Evolutionary conservation across 768 basidiomycete species (phyloP), one percentile per base, ranked within the genome.

Genomic region (Hemileccinum rubropunctum): DNA sequence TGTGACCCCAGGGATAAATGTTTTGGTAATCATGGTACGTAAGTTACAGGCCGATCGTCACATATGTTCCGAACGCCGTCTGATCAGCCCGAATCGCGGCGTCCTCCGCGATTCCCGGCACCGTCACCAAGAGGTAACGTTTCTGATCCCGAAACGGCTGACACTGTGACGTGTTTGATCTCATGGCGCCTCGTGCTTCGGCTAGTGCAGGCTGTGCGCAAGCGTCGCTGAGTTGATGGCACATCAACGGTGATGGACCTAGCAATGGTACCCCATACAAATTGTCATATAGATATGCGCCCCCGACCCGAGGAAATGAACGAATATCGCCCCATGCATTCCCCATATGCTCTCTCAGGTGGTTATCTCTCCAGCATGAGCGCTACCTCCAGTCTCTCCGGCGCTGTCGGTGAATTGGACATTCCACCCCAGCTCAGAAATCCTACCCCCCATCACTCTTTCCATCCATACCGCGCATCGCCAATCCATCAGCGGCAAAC

Each of bases 381-480:
- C 47, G 57, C 67, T 9, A 67, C 72, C 1, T 78, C 76, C 36
- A 75, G 73, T 55, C 70, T 88, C 49, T 79, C 78, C 23, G 83
- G 82, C 50, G 84, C 86, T 21, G 79, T 88, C 67, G 82, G 81
- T 43, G 81, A 83, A 43, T 51, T 73, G 23, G 68, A 72, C 64
- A 61, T 75, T 34, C 69, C 70, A 13, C 68, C 69, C 9, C 71
- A 69, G 26, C 59, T 58, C 26, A 52, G 62, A 43, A 69, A 62
- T 54, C 62, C 52, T 52, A 57, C 50, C 57, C 68, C 49, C 51
- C 66, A 46, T 54, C 68, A 57, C 11, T 47, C 60, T 2, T 62
- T 55, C 47, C 60, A 64, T 38, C 67, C 58, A 6, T 63, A 67
- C 43, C 64, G 62, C 39, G 26, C 53, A 11, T 49, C 53, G 20